phyloP scores from a whole-genome alignment of 2,329 filamentous ascomycete genomes.

The Periglandula ipomoeae region DNA sequence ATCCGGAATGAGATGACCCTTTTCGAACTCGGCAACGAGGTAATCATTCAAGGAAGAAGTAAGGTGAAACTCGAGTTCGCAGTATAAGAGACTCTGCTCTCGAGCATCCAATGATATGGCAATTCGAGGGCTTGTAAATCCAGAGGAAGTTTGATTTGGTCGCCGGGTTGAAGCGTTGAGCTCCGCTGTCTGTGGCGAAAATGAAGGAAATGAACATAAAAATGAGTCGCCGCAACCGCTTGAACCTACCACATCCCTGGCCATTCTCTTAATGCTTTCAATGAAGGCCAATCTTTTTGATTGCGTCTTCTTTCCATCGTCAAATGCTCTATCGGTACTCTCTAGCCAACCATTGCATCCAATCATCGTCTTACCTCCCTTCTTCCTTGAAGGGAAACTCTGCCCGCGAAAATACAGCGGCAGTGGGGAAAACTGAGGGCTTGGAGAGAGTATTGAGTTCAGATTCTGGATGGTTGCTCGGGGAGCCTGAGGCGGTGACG shows the following conservation, averaged over 20 bases:
- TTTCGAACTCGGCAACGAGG: conserved; percentile 42
- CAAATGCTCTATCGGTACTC: conserved; percentile 22
- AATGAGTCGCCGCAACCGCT: no score
- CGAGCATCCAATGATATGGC: conserved; percentile 43
- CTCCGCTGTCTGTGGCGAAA: conserved; percentile 21
- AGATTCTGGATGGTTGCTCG: not conserved
- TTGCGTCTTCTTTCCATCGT: conserved; percentile 17
- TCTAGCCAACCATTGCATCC: conserved; percentile 50
- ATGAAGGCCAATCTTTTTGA: conserved; percentile 34
- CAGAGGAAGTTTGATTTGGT: not conserved
- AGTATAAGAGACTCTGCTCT: conserved; percentile 50
- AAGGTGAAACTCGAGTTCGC: conserved; percentile 49
- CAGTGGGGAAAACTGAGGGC: conserved; percentile 31
- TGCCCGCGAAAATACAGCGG: conserved; percentile 31
- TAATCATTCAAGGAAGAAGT: conserved; percentile 41
- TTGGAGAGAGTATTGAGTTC: conserved; percentile 6
- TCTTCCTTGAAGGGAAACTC: conserved; percentile 29
- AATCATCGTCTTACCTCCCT: conserved; percentile 41
- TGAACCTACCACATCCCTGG: conserved; percentile 41
- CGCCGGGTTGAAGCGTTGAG: conserved; percentile 14
- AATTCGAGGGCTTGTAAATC: conserved; percentile 18
- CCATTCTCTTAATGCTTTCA: conserved; percentile 41
- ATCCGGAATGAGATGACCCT: conserved; percentile 42
- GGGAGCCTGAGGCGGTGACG: not conserved
- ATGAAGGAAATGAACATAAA: conserved; percentile 10